Base-by-base conservation (phyloP, 1,284 basidiomycete genomes). In the Trichosporon sp. region DNA sequence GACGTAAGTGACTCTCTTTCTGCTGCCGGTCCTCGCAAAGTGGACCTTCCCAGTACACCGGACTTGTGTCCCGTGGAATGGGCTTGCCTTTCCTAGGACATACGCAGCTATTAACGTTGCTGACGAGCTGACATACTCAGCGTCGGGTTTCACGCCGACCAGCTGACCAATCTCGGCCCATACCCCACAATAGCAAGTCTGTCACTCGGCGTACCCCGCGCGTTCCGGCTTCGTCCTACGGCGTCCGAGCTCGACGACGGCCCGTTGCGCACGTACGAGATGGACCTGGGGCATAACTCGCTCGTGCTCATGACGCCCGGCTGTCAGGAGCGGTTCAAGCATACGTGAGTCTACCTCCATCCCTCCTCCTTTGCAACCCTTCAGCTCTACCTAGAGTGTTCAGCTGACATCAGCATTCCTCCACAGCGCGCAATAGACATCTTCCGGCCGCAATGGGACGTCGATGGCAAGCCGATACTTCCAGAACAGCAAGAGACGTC, bases 291-390 rank as follows among this genome's bases (percentile, higher is more conserved):
- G 5, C 93, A 96, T 73, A 96, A 96, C 74, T 91, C 89, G 29
- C 87, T 93, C 68, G 83, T 86, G n/a, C 89, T 95, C 71, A 97
- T 97, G 94, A 90, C 94, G 70, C 90, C 90, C 0, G 88, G 89
- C 1, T 89, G 88, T 67, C 94, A 97, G 81, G 93, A 97, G 78
- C 83, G 84, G 21, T 97, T 89, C 82, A 96, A 96, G 68, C 82
- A 83, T 66, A 79, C 77, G 77, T 79, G 60, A 68, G 77, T 68
- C 6, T 16, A n/a, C 16, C n/a, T n/a, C 9, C n/a, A 16, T 16
- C 3, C 37, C 4, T 16, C 9, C n/a, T 44, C 36, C n/a, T n/a
- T n/a, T n/a, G n/a, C n/a, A n/a, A n/a, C n/a, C n/a, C n/a, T n/a
- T n/a, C n/a, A n/a, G n/a, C n/a, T n/a, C n/a, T n/a, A 19, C n/a